phyloP scores from a whole-genome alignment of 2,329 filamentous ascomycete genomes.

The Daldinia sp. region DNA sequence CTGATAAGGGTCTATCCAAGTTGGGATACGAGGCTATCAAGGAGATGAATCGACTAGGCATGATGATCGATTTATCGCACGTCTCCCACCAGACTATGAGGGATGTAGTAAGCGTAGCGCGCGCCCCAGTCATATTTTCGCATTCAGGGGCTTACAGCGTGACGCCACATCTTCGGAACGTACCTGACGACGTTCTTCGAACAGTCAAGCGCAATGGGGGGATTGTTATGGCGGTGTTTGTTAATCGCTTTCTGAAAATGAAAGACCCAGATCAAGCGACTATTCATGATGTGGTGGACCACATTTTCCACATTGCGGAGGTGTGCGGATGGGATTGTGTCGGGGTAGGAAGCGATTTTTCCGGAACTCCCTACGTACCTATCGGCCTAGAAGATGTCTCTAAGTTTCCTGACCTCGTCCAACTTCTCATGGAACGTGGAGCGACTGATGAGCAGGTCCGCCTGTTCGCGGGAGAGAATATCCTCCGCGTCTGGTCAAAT shows the following conservation, averaged over 20 bases:
- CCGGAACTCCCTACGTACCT: constrained; percentile 43
- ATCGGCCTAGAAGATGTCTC: constrained; percentile 42
- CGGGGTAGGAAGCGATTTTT: constrained; percentile 50
- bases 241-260: constrained; percentile 48
- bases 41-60: constrained; percentile 51
- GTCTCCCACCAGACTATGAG: constrained; percentile 46
- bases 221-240: constrained; percentile 52
- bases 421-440: constrained; percentile 44
- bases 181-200: constrained; percentile 52
- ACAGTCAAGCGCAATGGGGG: constrained; percentile 49
- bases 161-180: constrained; percentile 49
- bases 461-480: constrained; percentile 43
- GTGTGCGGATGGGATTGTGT: constrained; percentile 50
- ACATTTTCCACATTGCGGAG: constrained; percentile 44
- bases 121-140: constrained; percentile 47
- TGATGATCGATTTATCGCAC: constrained; percentile 48
- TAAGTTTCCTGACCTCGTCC: constrained; percentile 48
- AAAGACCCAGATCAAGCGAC: constrained; percentile 45
- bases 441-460: constrained; percentile 45
- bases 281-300: constrained; percentile 50
- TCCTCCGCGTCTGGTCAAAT: constrained; percentile 44
- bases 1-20: constrained; percentile 39
- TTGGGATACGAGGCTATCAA: constrained; percentile 43
- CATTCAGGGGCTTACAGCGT: constrained; percentile 44
- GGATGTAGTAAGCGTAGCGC: constrained; percentile 42